A percentile compares a stretch with the other conserved stretches of the same genome.
These are phyloP conservation scores for Lathyrus oleraceus DNA, from an alignment of 306 rosid genomes.

Conservation along the genomic window DNA sequence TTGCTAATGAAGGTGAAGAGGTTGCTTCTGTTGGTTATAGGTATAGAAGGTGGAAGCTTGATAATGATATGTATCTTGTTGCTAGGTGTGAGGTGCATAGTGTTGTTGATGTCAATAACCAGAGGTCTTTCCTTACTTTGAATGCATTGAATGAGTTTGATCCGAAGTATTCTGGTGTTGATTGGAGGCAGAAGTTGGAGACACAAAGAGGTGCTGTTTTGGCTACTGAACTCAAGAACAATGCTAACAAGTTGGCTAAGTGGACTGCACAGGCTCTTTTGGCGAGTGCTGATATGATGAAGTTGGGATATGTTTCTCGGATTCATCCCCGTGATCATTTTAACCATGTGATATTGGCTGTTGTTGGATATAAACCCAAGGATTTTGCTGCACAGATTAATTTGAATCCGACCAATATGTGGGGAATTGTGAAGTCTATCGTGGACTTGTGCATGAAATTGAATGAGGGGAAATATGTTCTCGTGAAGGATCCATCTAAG, in stretches of 20 bases:
- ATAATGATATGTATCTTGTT: slow-evolving; percentile 73
- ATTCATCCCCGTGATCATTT: slow-evolving; percentile 96
- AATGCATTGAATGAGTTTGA: slow-evolving; percentile 90
- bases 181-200: slow-evolving; percentile 98
- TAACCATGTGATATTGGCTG: slow-evolving; percentile 87
- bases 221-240: slow-evolving; percentile 95
- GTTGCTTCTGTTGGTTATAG: slow-evolving; percentile 92
- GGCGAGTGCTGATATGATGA: slow-evolving; percentile 90
- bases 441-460: slow-evolving; percentile 95
- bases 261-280: slow-evolving; percentile 95
- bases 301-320: slow-evolving; percentile 86
- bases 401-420: slow-evolving; percentile 75
- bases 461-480: slow-evolving; percentile 87
- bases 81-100: slow-evolving; percentile 93
- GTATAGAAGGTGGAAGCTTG: slow-evolving; percentile 92
- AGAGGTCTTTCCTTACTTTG: slow-evolving; percentile 81
- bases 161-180: slow-evolving; percentile 85
- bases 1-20: slow-evolving; percentile 95
- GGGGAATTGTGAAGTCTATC: slow-evolving; percentile 94
- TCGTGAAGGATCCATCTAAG: slow-evolving; percentile 90
- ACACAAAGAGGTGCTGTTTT: slow-evolving; percentile 96
- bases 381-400: slow-evolving; percentile 84
- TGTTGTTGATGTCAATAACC: slow-evolving; percentile 77
- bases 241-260: slow-evolving; percentile 89
- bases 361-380: slow-evolving; percentile 85